Percentiles rank a stretch among this genome's conserved stretches.
Evolutionary conservation across 2,329 filamentous ascomycete species (phyloP).

Genomic region (Harringtonia lauricola): DNA sequence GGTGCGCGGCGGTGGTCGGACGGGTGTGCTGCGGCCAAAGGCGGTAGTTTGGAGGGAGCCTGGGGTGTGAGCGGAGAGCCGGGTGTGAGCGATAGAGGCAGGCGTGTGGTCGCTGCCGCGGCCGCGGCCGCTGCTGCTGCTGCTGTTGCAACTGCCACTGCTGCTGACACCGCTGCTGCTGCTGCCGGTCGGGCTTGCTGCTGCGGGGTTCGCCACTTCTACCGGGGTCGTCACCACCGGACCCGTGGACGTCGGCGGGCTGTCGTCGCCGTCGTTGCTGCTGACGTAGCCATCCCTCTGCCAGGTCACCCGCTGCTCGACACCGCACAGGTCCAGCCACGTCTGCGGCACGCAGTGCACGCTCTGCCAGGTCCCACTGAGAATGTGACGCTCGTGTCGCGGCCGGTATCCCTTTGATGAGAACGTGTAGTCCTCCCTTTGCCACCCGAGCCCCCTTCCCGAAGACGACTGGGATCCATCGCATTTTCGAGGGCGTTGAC

Average conservation of each 20-base stretch:
- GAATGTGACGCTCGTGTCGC: constrained; percentile 10
- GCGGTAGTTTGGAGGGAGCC: too few species aligned
- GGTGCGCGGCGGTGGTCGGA: neutral
- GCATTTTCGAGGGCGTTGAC: too few species aligned
- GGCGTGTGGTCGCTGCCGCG: neutral
- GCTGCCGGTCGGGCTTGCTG: neutral
- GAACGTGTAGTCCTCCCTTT: too few species aligned
- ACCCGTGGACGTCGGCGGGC: too few species aligned
- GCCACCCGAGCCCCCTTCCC: too few species aligned
- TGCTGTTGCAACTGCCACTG: neutral
- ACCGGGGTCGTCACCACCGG: constrained; percentile 1
- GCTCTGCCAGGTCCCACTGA: constrained; percentile 11
- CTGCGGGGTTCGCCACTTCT: too few species aligned
- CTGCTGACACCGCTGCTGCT: neutral
- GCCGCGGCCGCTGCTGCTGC: neutral
- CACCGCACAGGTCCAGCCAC: constrained; percentile 12
- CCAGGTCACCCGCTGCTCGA: constrained; percentile 2
- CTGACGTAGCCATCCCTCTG: too few species aligned
- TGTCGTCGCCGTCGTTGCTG: neutral
- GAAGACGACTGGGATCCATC: too few species aligned
- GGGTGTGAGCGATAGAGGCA: too few species aligned
- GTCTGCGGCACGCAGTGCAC: constrained; percentile 9
- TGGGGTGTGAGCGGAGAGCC: too few species aligned
- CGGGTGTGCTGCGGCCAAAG: neutral
- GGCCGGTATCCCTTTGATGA: too few species aligned